Base-by-base conservation (phyloP, 2,329 filamentous ascomycete species). In the Penicillium concentricum region DNA sequence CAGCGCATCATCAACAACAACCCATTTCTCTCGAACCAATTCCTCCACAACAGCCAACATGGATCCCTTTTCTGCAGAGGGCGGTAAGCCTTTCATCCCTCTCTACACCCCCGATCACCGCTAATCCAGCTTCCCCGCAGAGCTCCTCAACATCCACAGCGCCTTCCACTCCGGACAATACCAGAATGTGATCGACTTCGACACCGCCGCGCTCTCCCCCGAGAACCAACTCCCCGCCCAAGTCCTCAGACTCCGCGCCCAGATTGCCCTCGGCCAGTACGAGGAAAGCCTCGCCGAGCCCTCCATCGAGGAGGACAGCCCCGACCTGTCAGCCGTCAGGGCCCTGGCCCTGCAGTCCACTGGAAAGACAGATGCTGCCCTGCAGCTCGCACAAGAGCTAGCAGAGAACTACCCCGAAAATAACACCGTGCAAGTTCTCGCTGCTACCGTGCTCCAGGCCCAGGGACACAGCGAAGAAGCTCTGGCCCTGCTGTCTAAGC, bases 391-490 rank as follows among this genome's bases (percentile, higher is more conserved):
- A 24, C 84, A 92, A 77, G 83, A 84, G 67, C 82, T 97, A 26
- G 86, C 84, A 1, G 82, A 84, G 60, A 82, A 84, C 15, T 79
- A 86, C 16, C 81, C 81, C 22, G 90, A 94, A 58, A 95, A 96
- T 71, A 76, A 84, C 51, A 87, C 83, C 0, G 92, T 97, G 34
- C 91, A 97, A 79, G 79, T 96, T 38, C 76, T 93, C 8, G 87
- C 84, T 28, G 92, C 89, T n/a, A 93, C 87, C 0, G 84, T 97
- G 46, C 78, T 97, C 59, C 90, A 93, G 70, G 85, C 85, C 20
- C 87, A 86, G 22, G 92, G 89, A 28, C 88, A 90, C 79, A 85
- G 86, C n/a, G 92, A 97, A 61, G 89, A 93, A 72, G 94, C 94
- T 15, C 76, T 97, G 57, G 83, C 86, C 44, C 77, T 97, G 59